Evolutionary conservation across 176 grass and related monocot species (phyloP), one percentile per base, ranked within the genome.

Genomic region (Juncus inflexus): DNA sequence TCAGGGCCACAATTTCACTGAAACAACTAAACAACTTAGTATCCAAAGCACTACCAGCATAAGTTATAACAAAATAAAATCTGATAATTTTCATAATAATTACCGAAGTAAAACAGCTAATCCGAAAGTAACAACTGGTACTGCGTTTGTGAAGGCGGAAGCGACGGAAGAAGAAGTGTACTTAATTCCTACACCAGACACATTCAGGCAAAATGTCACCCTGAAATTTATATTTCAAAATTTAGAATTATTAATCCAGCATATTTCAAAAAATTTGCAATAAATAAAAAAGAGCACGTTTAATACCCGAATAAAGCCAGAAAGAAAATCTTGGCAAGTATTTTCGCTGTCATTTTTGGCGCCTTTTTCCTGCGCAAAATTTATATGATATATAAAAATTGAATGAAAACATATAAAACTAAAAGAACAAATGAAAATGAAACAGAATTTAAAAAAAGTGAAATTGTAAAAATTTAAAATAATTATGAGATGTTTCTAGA

Each of bases 81-180:
- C 19, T 28, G 19, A 28, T 47, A 47, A 47, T 47, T 47, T 6
- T 47, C 9, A 70, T 1, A 38, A 67, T 19, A 71, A 60, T 60
- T 71, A 71, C 68, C 68, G 14, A 41, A 71, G 68, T 71, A 71
- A 71, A 16, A 71, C 68, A 59, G 68, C 68, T 71, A 71, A 60
- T 42, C 6, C 7, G 58, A 71, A 71, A 58, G 68, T 71, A 60
- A 71, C 13, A 50, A 71, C 68, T 41, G 68, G 68, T 7, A 71
- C 12, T 40, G 68, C 54, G 58, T 71, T 71, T 40, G 68, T 3
- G 9, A 71, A 28, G 54, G 68, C 68, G 3, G 68, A 59, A 42
- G 68, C 8, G 15, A 58, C 54, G 12, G 68, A 58, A 5, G 68
- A 71, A 15, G 68, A 58, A 35, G 13, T 71, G 68, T 35, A 59